Evolutionary conservation across 2,329 filamentous ascomycete species (phyloP).

Genomic region (Dactylellina parvicollis): DNA sequence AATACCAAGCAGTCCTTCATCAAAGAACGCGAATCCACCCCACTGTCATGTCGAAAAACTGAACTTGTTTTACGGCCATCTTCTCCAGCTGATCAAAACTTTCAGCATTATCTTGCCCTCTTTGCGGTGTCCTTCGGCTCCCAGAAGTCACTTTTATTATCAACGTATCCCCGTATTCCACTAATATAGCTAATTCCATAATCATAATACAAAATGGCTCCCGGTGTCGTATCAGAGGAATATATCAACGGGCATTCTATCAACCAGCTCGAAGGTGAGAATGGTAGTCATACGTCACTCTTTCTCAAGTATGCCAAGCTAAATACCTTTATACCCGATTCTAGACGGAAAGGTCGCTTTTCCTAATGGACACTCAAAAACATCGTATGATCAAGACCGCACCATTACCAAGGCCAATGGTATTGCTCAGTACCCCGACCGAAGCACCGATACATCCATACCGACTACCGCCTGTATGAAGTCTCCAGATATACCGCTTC

Average conservation of each 20-base stretch:
- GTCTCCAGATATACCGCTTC: background rate
- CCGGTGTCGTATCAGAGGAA: constrained; percentile 13
- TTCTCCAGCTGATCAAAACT: no score
- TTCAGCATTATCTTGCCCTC: no score
- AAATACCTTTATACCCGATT: background rate
- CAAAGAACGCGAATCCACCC: no score
- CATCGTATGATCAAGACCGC: constrained; percentile 11
- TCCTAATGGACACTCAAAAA: constrained; percentile 26
- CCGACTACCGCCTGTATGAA: background rate
- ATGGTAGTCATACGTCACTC: constrained; percentile 3
- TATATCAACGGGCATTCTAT: constrained; percentile 7
- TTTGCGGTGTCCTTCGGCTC: background rate
- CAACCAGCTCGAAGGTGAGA: constrained; percentile 16
- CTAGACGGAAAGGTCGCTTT: constrained; percentile 30
- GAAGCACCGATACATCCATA: background rate
- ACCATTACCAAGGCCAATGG: constrained; percentile 9
- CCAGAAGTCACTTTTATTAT: no score
- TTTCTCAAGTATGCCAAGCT: constrained; percentile 8
- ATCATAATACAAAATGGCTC: constrained; percentile 27
- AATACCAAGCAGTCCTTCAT: no score
- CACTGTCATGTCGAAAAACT: no score
- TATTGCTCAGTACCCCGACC: background rate
- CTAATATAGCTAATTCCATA: background rate
- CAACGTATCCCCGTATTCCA: background rate
- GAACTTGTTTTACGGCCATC: no score